Percentiles rank a stretch among this genome's conserved stretches.
These are phyloP conservation scores for Wickerhamiella nectarea DNA, from an alignment of 805 yeast genomes.

Conservation along the genomic window DNA sequence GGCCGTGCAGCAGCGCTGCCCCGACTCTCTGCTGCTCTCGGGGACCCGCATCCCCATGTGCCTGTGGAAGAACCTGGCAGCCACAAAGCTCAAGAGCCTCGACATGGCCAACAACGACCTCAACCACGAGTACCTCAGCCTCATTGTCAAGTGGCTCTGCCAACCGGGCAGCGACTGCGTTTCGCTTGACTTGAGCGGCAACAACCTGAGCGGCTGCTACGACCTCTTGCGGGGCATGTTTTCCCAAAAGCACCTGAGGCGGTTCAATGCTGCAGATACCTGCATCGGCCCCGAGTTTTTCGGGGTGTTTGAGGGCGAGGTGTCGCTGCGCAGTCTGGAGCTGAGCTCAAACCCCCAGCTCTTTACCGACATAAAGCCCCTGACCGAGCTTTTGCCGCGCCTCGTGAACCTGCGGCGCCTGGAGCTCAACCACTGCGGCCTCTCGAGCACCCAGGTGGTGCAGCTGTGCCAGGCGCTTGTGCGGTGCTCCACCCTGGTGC, in stretches of 20 bases:
- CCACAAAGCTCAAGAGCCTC: constrained; percentile 38
- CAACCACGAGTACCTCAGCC: constrained; percentile 41
- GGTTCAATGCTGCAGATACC: constrained; percentile 34
- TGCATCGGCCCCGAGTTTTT: constrained; percentile 12
- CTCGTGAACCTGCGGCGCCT: constrained; percentile 51
- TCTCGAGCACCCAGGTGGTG: constrained; percentile 42
- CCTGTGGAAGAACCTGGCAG: constrained; percentile 17
- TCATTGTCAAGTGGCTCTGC: constrained; percentile 46
- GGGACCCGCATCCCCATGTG: constrained; percentile 63
- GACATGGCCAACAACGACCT: constrained; percentile 71
- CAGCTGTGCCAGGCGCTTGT: constrained; percentile 56
- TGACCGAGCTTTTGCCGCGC: constrained; percentile 53
- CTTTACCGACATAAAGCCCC: constrained; percentile 47
- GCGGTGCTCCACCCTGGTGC: constrained; percentile 49
- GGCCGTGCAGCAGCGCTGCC: constrained; percentile 52
- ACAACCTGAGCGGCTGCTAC: constrained; percentile 35
- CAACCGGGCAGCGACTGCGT: constrained; percentile 31
- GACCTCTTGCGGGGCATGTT: constrained; percentile 18
- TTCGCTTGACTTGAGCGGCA: constrained; percentile 78
- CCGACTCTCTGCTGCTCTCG: constrained; percentile 65
- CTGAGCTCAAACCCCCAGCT: constrained; percentile 54
- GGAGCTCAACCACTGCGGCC: constrained; percentile 56
- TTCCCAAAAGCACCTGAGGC: constrained; percentile 38
- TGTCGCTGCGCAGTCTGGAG: constrained; percentile 57
- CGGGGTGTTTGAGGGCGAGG: constrained; percentile 32